Conservation (phyloP, 768 basidiomycete genomes). For the Leccinum uliginosum region DNA sequence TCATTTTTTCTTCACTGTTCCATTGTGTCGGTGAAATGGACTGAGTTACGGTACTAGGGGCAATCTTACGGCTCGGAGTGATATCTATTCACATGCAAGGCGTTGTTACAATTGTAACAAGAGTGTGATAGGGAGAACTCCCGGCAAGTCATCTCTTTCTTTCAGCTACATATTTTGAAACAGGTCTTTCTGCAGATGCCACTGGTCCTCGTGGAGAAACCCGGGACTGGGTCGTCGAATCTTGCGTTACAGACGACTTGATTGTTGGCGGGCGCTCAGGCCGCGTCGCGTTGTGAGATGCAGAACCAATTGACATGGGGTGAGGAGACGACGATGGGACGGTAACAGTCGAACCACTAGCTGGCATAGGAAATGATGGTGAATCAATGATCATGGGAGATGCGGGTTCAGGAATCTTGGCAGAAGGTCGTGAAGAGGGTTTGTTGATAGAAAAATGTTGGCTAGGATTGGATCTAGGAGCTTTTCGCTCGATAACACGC, state of each 20-base stretch:
- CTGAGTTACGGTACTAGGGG: background rate
- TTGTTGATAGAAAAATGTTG: constrained; percentile 17
- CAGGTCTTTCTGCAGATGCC: constrained; percentile 11
- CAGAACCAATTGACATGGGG: constrained; percentile 12
- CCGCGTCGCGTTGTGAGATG: constrained; percentile 12
- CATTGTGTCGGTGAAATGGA: no score
- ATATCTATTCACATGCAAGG: background rate
- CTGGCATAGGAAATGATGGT: constrained; percentile 14
- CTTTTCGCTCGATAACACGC: constrained; percentile 24
- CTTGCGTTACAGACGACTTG: constrained; percentile 12
- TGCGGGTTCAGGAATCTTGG: constrained; percentile 1
- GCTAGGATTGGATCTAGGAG: constrained; percentile 3
- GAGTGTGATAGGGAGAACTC: background rate
- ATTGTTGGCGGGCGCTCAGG: constrained; percentile 24
- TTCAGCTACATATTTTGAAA: constrained; percentile 34
- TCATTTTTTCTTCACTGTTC: no score
- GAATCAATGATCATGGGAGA: constrained; percentile 17
- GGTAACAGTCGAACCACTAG: background rate
- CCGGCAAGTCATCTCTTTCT: constrained; percentile 19
- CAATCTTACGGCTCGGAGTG: background rate
- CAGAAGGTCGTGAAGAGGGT: constrained; percentile 4
- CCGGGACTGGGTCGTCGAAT: background rate
- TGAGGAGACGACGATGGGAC: constrained; percentile 4
- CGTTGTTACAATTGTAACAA: background rate
- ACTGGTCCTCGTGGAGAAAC: background rate